phyloP scores from a whole-genome alignment of 2,329 filamentous ascomycete species.

The Alternaria gansuensis region DNA sequence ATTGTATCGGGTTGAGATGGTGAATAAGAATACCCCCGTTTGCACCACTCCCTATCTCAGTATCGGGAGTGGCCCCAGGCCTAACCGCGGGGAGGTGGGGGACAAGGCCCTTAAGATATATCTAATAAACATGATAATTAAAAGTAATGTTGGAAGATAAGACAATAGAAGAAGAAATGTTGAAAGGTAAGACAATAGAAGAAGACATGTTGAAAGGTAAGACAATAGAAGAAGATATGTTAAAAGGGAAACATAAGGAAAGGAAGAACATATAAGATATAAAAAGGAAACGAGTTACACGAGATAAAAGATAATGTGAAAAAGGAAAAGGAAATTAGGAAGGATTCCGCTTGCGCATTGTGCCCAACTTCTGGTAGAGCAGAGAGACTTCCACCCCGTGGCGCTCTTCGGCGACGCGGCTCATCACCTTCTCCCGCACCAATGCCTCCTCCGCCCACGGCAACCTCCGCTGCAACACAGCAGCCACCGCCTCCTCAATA shows the following conservation, averaged over 20 bases:
- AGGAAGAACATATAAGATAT: not conserved
- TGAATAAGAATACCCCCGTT: conserved; percentile 6
- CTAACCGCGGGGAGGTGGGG: conserved; percentile 10
- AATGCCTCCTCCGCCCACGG: not conserved
- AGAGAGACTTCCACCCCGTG: not conserved
- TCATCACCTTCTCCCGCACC: not conserved
- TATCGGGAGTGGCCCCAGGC: conserved; percentile 8
- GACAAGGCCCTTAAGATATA: conserved; percentile 1
- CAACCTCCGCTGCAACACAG: not conserved
- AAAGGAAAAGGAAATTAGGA: not conserved
- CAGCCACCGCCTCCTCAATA: too few species aligned
- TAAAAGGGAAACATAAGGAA: too few species aligned
- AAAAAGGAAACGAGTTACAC: not conserved
- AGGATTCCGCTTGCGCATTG: not conserved
- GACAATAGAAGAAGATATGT: not conserved
- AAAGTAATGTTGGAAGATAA: rapidly evolving
- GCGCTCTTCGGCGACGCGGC: not conserved
- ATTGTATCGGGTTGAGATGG: not conserved
- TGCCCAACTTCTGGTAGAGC: too few species aligned
- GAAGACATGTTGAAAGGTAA: not conserved
- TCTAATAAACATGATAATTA: not conserved
- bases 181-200: too few species aligned
- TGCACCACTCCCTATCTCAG: conserved; percentile 7
- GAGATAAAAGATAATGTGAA: not conserved
- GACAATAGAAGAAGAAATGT: not conserved